Evolutionary conservation across 2,329 filamentous ascomycete genomes (phyloP).

Genomic region (Fusarium verrucosum): DNA sequence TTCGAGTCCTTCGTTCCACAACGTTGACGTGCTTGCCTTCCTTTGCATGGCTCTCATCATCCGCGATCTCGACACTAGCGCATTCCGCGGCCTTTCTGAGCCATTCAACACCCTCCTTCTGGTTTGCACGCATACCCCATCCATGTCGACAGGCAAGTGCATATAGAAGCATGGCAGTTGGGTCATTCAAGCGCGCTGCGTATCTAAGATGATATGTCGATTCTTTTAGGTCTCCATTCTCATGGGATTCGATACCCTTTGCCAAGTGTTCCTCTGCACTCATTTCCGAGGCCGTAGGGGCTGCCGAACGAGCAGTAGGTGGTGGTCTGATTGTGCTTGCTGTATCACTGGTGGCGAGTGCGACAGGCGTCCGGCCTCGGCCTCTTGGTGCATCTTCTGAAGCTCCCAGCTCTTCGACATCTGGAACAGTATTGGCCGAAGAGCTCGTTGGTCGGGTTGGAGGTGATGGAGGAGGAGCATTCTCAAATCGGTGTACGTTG

Average conservation of each 20-base stretch:
- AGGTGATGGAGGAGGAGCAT: conserved; percentile 67
- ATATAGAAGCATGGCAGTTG: conserved; percentile 95
- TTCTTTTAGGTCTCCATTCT: conserved; percentile 86
- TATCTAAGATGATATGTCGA: conserved; percentile 95
- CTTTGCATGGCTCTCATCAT: conserved; percentile 75
- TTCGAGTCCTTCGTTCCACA: conserved; percentile 80
- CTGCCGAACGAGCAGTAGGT: conserved; percentile 55
- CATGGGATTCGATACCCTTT: conserved; percentile 90
- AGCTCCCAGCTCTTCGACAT: conserved; percentile 54
- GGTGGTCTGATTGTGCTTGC: conserved; percentile 60
- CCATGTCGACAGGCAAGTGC: conserved; percentile 94
- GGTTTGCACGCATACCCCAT: conserved; percentile 96
- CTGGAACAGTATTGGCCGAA: conserved; percentile 52
- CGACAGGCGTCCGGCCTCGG: conserved; percentile 57
- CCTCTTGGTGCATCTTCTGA: conserved; percentile 62
- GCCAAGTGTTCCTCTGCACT: conserved; percentile 88
- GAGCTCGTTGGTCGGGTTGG: conserved; percentile 69
- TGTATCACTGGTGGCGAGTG: conserved; percentile 62
- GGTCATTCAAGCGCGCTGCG: conserved; percentile 84
- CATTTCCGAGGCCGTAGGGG: conserved; percentile 72
- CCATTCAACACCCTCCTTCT: conserved; percentile 90
- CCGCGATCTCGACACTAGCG: conserved; percentile 82
- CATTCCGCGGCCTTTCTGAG: conserved; percentile 88
- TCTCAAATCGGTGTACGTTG: conserved; percentile 55
- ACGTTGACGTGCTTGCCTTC: conserved; percentile 71